Evolutionary conservation across 1,139 yeast genomes (phyloP), one percentile per base, ranked within the genome.

Genomic region (Yamadazyma kanchanaburiensis): DNA sequence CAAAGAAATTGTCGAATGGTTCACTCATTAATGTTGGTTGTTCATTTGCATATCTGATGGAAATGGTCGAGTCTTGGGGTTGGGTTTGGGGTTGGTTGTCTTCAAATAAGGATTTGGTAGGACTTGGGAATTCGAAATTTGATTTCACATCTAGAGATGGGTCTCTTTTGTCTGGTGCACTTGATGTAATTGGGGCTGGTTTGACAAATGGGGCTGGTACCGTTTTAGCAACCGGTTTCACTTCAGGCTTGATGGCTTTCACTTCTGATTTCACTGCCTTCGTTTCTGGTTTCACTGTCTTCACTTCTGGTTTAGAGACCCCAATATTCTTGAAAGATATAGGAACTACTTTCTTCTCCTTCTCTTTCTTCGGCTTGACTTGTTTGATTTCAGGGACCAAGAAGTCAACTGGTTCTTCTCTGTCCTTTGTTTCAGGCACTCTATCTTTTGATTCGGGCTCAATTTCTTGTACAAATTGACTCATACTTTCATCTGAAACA

Each of bases 101-200:
- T 19, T 30, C 33, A 13, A 27, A 27, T 3, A 11, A 25, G 6
- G 34, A 10, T 16, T 24, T 29, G 4, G 26, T 26, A 19, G 34
- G 33, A 15, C 30, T 27, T 11, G 50, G 51, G 26, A 46, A 46
- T 27, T 38, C 39, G 28, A 46, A 46, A 12, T 44, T 34, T 3
- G 49, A 42, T 14, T 33, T 43, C 6, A 45, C 48, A 33, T 46
- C 51, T 25, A 46, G 33, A 2, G 51, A 46, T 4, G 41, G 35
- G 12, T 20, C 12, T 12, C 37, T 28, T 28, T 23, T 8, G 30
- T 24, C 4, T 33, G 12, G n/a, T 7, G 25, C 7, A 7, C 8
- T 7, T 8, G 9, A 7, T 6, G 16, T 7, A 6, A 11, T 7
- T 23, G 6, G 17, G 21, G 10, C 22, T 6, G 24, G 13, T 22